These are phyloP conservation scores for Acacia confusa DNA, from an alignment of 306 rosid genomes.

Conservation along the genomic window DNA sequence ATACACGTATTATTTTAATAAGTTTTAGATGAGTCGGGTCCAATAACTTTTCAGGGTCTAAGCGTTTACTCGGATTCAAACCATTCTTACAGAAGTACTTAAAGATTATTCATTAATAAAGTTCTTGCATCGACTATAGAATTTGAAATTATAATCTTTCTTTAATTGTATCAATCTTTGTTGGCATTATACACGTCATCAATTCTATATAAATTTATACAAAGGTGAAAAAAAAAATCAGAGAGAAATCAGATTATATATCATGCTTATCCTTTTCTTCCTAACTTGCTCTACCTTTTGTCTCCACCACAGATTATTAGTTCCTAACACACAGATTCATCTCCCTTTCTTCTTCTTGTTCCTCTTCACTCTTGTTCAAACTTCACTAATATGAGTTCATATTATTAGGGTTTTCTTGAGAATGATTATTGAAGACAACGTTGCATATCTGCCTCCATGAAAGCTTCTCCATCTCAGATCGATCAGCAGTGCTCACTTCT, in stretches of 20 bases:
- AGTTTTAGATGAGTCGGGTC: too few relatives aligned
- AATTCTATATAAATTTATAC: background rate
- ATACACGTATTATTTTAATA: background rate
- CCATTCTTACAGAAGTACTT: too few relatives aligned
- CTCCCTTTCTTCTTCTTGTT: background rate
- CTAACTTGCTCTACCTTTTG: background rate
- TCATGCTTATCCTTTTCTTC: background rate
- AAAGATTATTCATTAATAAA: too few relatives aligned
- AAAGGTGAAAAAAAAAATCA: background rate
- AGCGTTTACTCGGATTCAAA: too few relatives aligned
- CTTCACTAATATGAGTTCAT: background rate
- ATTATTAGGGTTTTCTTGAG: background rate
- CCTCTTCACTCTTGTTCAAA: background rate
- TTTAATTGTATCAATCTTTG: too few relatives aligned
- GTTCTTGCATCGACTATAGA: too few relatives aligned
- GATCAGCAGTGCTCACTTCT: conserved; percentile 42
- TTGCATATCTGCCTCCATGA: conserved; percentile 1
- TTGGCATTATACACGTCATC: too few relatives aligned
- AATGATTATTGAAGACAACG: background rate
- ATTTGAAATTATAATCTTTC: too few relatives aligned
- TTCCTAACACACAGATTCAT: background rate
- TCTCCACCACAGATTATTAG: background rate
- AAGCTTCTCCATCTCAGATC: conserved; percentile 2
- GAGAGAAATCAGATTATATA: background rate
- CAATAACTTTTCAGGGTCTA: too few relatives aligned